These are phyloP conservation scores for Borovskyia barvae DNA, from an alignment of 208 protist species.

Conservation along the genomic window DNA sequence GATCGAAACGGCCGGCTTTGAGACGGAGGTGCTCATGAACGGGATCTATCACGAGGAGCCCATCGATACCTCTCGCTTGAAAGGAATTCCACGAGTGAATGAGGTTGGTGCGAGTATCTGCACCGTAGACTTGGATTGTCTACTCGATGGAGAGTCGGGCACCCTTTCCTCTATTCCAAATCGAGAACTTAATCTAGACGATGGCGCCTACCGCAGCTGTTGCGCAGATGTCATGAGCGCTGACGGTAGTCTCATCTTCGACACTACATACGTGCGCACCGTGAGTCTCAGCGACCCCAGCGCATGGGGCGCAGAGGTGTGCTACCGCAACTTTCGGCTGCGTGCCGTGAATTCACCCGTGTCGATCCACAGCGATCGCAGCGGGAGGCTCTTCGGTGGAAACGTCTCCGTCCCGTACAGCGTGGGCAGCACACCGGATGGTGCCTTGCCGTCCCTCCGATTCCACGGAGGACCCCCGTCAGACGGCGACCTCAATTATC, in stretches of 20 bases:
- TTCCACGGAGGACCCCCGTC: not conserved
- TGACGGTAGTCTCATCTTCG: slow-evolving; percentile 79
- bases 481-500: slow-evolving; percentile 34
- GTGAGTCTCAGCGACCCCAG: slow-evolving; percentile 60
- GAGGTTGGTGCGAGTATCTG: slow-evolving; percentile 73
- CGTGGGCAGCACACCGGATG: slow-evolving; percentile 15
- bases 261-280: slow-evolving; percentile 63
- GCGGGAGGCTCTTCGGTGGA: slow-evolving; percentile 6
- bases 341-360: not conserved
- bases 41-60: slow-evolving; percentile 65
- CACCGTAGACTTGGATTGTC: slow-evolving; percentile 62
- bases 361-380: slow-evolving; percentile 11
- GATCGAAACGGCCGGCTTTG: slow-evolving; percentile 66
- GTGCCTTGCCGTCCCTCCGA: not conserved
- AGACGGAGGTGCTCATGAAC: slow-evolving; percentile 76
- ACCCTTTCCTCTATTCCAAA: slow-evolving; percentile 65
- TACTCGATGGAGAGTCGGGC: slow-evolving; percentile 80
- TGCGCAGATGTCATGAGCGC: slow-evolving; percentile 77
- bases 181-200: slow-evolving; percentile 55
- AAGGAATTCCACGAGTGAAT: slow-evolving; percentile 22
- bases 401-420: slow-evolving; percentile 4
- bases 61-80: slow-evolving; percentile 8
- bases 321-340: slow-evolving; percentile 72
- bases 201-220: slow-evolving; percentile 71
- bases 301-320: slow-evolving; percentile 70